phyloP scores from a whole-genome alignment of 164 flowering plant genomes.

The Nelumbo lutea region DNA sequence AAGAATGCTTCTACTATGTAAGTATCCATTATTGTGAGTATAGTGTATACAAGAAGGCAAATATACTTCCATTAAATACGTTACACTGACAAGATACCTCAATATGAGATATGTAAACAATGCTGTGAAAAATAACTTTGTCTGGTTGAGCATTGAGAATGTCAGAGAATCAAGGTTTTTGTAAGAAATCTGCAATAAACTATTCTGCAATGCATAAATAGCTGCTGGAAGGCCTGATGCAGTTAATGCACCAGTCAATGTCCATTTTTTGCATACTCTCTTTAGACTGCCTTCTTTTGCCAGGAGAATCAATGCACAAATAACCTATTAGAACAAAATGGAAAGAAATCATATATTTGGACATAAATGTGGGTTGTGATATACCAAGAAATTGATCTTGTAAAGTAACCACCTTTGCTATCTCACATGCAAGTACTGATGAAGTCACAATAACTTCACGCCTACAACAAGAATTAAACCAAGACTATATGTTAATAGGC shows the following conservation, averaged over 20 bases:
- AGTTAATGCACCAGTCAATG: conserved; percentile 74
- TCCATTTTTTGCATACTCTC: conserved; percentile 68
- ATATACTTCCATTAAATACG: not conserved
- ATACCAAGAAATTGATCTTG: not conserved
- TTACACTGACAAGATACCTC: conserved; percentile 40
- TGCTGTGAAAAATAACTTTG: conserved; percentile 93
- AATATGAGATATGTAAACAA: conserved; percentile 73
- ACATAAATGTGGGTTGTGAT: not conserved
- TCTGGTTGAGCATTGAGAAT: conserved; percentile 96
- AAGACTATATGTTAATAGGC: conserved; percentile 7
- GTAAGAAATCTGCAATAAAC: conserved; percentile 95
- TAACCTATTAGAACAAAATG: conserved; percentile 37
- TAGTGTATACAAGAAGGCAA: not conserved
- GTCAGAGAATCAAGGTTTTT: conserved; percentile 97
- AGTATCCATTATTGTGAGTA: too few species aligned
- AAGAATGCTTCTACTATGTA: too few species aligned
- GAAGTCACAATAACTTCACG: conserved; percentile 92
- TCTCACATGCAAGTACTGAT: conserved; percentile 77
- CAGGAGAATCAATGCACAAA: conserved; percentile 70
- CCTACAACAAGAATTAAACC: conserved; percentile 34
- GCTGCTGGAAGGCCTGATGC: conserved; percentile 97
- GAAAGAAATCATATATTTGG: not conserved
- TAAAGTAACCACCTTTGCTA: conserved; percentile 62
- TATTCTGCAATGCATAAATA: conserved; percentile 93
- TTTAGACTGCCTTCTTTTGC: conserved; percentile 67